A percentile compares a stretch with the other conserved stretches of the same genome.
phyloP scores from a whole-genome alignment of 495 filamentous ascomycete species.

The Penicillium verhagenii region DNA sequence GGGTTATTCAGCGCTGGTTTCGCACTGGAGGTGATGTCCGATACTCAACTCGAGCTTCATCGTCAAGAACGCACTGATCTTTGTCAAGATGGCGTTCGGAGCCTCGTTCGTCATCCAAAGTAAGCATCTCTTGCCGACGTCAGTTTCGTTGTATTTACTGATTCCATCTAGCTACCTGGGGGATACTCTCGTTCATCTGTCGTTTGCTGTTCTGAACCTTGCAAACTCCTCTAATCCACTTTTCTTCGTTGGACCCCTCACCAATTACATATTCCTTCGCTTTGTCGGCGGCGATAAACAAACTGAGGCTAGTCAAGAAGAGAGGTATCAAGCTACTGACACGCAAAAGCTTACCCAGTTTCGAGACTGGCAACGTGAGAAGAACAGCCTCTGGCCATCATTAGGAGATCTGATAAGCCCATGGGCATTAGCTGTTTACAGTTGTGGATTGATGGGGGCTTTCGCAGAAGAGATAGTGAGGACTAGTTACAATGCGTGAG shows the following conservation, averaged over 20 bases:
- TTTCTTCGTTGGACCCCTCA: constrained; percentile 48
- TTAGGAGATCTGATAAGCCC: constrained; percentile 45
- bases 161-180: not conserved
- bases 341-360: constrained; percentile 51
- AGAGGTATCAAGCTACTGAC: constrained; percentile 45
- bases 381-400: constrained; percentile 60
- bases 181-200: not conserved
- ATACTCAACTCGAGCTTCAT: constrained; percentile 48
- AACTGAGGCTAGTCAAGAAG: constrained; percentile 50
- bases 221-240: not conserved
- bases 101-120: constrained; percentile 51
- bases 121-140: not conserved
- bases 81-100: constrained; percentile 56
- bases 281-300: constrained; percentile 53
- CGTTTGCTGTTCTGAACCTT: not conserved
- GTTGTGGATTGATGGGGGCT: constrained; percentile 39
- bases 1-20: constrained; percentile 55
- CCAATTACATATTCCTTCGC: constrained; percentile 58
- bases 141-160: not conserved
- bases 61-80: constrained; percentile 34
- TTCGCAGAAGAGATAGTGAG: constrained; percentile 24
- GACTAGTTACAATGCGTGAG: constrained; percentile 1
- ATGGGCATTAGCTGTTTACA: constrained; percentile 53
- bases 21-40: constrained; percentile 53
- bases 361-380: constrained; percentile 44